Conservation (phyloP, 2,329 filamentous ascomycete species). For the Onygenales sp. region DNA sequence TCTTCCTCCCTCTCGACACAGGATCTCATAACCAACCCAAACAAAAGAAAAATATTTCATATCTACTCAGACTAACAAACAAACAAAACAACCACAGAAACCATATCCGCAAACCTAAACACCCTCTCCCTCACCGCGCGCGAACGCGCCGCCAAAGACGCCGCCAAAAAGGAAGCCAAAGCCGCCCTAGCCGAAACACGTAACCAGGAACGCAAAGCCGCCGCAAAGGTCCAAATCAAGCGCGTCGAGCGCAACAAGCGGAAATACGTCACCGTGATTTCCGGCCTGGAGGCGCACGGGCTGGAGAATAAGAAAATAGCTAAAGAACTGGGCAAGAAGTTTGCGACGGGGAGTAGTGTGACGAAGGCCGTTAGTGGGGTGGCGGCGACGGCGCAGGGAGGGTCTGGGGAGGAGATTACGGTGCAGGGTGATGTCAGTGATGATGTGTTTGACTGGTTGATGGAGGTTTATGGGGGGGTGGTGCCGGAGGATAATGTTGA, state of each 20-base stretch:
- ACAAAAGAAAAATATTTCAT: neutral
- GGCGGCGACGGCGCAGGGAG: slow-evolving; percentile 2
- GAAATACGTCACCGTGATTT: slow-evolving; percentile 91
- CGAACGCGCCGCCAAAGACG: slow-evolving; percentile 91
- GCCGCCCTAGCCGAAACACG: slow-evolving; percentile 79
- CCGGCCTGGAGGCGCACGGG: slow-evolving; percentile 80
- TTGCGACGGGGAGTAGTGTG: slow-evolving; percentile 86
- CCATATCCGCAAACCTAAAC: slow-evolving; percentile 72
- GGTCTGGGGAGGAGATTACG: slow-evolving; percentile 70
- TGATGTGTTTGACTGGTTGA: slow-evolving; percentile 83
- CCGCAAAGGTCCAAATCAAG: slow-evolving; percentile 81
- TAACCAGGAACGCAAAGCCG: slow-evolving; percentile 70
- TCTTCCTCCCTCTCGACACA: neutral
- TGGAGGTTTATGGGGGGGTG: slow-evolving; percentile 72
- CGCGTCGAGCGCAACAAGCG: slow-evolving; percentile 97
- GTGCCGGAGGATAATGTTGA: slow-evolving; percentile 95
- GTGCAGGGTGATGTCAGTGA: slow-evolving; percentile 95
- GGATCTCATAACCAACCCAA: neutral
- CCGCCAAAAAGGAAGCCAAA: slow-evolving; percentile 92
- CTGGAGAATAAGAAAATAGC: slow-evolving; percentile 90
- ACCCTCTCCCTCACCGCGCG: slow-evolving; percentile 83
- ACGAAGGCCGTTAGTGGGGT: slow-evolving; percentile 78
- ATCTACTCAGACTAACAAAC: slow-evolving; percentile 1
- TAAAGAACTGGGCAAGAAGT: slow-evolving; percentile 98
- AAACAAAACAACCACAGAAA: slow-evolving; percentile 44